Percentiles rank a stretch among this genome's conserved stretches.
These are phyloP conservation scores for Curvularia verruculosa DNA, from an alignment of 2,329 filamentous ascomycete genomes.

Conservation along the genomic window DNA sequence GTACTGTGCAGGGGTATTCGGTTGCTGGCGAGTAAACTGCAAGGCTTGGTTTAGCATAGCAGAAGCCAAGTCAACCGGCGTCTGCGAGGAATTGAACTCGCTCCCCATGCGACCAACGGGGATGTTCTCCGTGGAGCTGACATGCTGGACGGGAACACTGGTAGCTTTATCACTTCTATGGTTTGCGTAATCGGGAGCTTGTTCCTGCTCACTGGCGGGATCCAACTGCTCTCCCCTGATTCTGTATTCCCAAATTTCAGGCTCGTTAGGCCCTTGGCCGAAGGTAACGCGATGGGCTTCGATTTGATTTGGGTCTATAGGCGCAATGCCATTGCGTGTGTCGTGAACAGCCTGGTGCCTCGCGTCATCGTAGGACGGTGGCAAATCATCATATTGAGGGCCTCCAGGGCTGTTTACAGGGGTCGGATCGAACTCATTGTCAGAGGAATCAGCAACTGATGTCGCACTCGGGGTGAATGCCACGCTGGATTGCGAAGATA, in stretches of 20 bases:
- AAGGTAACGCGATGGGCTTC: constrained; percentile 34
- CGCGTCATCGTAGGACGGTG: constrained; percentile 47
- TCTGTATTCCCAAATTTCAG: constrained; percentile 36
- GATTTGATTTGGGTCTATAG: constrained; percentile 36
- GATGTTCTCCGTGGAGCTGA: constrained; percentile 27
- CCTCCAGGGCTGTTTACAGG: constrained; percentile 40
- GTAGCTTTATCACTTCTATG: constrained; percentile 22
- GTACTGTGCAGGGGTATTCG: constrained; percentile 32
- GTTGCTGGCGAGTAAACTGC: constrained; percentile 34
- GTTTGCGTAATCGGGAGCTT: constrained; percentile 30
- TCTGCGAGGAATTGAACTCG: background rate
- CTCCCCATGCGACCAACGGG: constrained; percentile 27
- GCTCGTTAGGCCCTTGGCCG: constrained; percentile 30
- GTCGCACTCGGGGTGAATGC: constrained; percentile 37
- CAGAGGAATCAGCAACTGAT: constrained; percentile 42
- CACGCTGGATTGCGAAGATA: constrained; percentile 22
- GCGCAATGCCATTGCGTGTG: constrained; percentile 33
- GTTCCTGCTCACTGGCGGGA: constrained; percentile 24
- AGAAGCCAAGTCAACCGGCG: constrained; percentile 9
- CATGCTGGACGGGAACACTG: constrained; percentile 37
- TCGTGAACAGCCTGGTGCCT: constrained; percentile 39
- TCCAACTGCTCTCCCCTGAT: constrained; percentile 28
- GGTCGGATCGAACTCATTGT: constrained; percentile 41
- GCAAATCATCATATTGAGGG: constrained; percentile 46
- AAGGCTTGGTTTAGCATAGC: constrained; percentile 31